Evolutionary conservation across 331 rosid species (phyloP).

Genomic region (Phaseolus coccineus): DNA sequence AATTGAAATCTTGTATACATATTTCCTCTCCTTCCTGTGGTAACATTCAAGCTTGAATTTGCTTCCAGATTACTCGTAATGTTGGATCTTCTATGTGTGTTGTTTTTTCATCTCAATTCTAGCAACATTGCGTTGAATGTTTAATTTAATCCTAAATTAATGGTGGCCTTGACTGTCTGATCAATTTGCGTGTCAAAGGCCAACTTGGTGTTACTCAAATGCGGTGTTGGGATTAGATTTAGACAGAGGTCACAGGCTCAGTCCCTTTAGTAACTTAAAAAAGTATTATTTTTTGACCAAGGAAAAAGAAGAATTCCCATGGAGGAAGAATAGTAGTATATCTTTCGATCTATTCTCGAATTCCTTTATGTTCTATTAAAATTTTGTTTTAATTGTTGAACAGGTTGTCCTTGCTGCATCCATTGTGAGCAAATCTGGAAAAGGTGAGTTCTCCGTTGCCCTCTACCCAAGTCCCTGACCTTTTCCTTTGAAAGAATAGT

Average conservation of each 20-base stretch:
- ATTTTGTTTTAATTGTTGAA: slow-evolving; percentile 33
- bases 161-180: slow-evolving; percentile 10
- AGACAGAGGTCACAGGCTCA: not conserved
- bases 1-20: slow-evolving; percentile 28
- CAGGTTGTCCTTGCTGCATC: slow-evolving; percentile 98
- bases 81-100: slow-evolving; percentile 23
- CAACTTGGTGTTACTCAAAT: slow-evolving; percentile 21
- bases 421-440: slow-evolving; percentile 88
- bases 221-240: slow-evolving; percentile 21
- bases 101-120: not conserved
- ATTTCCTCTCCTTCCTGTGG: not conserved
- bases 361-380: not conserved
- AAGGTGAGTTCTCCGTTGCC: slow-evolving; percentile 61
- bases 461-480: not conserved
- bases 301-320: slow-evolving; percentile 29
- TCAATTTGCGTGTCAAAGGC: slow-evolving; percentile 5
- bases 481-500: not conserved
- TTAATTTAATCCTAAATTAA: slow-evolving; percentile 2
- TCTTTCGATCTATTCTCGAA: not conserved
- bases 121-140: not conserved
- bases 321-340: slow-evolving; percentile 4
- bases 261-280: slow-evolving; percentile 13
- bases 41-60: not conserved
- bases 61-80: slow-evolving; percentile 26
- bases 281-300: not conserved